These are phyloP conservation scores for Heterobasidion annosum DNA, from an alignment of 1,284 basidiomycete genomes.

Conservation along the genomic window DNA sequence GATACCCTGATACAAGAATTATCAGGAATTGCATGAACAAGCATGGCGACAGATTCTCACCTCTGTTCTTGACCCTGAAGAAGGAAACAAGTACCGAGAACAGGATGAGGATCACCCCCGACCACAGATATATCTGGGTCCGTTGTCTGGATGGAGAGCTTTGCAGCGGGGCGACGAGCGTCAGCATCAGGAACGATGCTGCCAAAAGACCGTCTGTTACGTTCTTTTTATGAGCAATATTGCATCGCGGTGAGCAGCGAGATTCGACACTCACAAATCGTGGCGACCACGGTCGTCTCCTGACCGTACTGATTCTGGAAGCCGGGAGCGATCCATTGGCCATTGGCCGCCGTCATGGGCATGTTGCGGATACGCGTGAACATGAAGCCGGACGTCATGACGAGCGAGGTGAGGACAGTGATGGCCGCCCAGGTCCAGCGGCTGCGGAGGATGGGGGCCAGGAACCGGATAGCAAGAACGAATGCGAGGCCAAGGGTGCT, in stretches of 20 bases:
- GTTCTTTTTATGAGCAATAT: background rate
- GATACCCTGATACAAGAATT: slow-evolving; percentile 45
- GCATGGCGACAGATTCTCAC: slow-evolving; percentile 27
- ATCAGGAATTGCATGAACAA: slow-evolving; percentile 2
- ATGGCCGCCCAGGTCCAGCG: slow-evolving; percentile 75
- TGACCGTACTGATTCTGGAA: slow-evolving; percentile 90
- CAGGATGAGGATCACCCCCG: slow-evolving; percentile 72
- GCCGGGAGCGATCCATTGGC: slow-evolving; percentile 80
- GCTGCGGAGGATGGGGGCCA: slow-evolving; percentile 63
- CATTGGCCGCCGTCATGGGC: slow-evolving; percentile 61
- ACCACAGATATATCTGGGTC: slow-evolving; percentile 86
- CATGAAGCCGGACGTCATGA: slow-evolving; percentile 94
- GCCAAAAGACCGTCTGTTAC: slow-evolving; percentile 74
- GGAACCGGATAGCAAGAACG: slow-evolving; percentile 45
- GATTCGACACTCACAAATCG: slow-evolving; percentile 62
- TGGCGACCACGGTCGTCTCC: slow-evolving; percentile 84
- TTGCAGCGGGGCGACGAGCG: slow-evolving; percentile 75
- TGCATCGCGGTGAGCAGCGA: background rate
- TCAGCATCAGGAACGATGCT: slow-evolving; percentile 78
- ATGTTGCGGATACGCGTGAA: slow-evolving; percentile 88
- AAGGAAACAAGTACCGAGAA: slow-evolving; percentile 86
- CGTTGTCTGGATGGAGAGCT: slow-evolving; percentile 71
- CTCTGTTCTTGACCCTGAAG: slow-evolving; percentile 89
- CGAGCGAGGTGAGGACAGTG: slow-evolving; percentile 58
- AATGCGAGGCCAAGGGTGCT: slow-evolving; percentile 32